Conservation (phyloP, 2,329 filamentous ascomycete species). For the Aspergillus intermedius region DNA sequence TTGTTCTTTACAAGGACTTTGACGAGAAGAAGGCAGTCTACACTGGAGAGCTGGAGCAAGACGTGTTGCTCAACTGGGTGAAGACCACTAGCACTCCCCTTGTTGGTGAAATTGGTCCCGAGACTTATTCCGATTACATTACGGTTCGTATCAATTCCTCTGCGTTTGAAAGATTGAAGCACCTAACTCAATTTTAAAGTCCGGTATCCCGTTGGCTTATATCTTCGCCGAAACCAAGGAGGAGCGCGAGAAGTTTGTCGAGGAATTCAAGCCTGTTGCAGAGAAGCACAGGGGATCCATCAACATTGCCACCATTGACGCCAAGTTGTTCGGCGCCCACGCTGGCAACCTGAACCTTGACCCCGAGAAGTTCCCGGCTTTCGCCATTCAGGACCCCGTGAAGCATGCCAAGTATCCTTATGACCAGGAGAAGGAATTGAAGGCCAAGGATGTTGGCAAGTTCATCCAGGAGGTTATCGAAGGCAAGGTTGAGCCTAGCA, state of each 20-base stretch:
- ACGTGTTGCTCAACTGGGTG: slow-evolving; percentile 74
- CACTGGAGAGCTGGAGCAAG: slow-evolving; percentile 71
- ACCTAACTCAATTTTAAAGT: slow-evolving; percentile 32
- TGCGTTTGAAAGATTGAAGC: neutral
- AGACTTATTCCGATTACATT: slow-evolving; percentile 96
- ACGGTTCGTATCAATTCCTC: slow-evolving; percentile 44
- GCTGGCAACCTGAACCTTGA: slow-evolving; percentile 96
- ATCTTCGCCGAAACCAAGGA: slow-evolving; percentile 92
- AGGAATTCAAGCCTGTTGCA: slow-evolving; percentile 75
- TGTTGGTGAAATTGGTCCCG: slow-evolving; percentile 91
- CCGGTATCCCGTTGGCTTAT: slow-evolving; percentile 89
- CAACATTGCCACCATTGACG: slow-evolving; percentile 98
- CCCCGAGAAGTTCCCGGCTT: slow-evolving; percentile 89
- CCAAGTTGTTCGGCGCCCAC: slow-evolving; percentile 88
- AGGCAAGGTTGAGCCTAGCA: slow-evolving; percentile 87
- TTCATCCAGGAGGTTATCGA: slow-evolving; percentile 81
- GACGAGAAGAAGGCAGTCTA: slow-evolving; percentile 91
- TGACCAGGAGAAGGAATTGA: slow-evolving; percentile 75
- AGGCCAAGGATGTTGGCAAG: slow-evolving; percentile 62
- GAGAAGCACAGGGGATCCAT: slow-evolving; percentile 88
- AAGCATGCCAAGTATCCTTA: slow-evolving; percentile 98
- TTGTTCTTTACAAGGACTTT: slow-evolving; percentile 96
- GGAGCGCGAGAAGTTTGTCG: slow-evolving; percentile 73
- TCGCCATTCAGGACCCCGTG: slow-evolving; percentile 90
- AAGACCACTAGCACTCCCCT: slow-evolving; percentile 81